A percentile compares a stretch with the other conserved stretches of the same genome.
phyloP scores from a whole-genome alignment of 1,284 basidiomycete genomes.

The Cutaneotrichosporon mucoides region DNA sequence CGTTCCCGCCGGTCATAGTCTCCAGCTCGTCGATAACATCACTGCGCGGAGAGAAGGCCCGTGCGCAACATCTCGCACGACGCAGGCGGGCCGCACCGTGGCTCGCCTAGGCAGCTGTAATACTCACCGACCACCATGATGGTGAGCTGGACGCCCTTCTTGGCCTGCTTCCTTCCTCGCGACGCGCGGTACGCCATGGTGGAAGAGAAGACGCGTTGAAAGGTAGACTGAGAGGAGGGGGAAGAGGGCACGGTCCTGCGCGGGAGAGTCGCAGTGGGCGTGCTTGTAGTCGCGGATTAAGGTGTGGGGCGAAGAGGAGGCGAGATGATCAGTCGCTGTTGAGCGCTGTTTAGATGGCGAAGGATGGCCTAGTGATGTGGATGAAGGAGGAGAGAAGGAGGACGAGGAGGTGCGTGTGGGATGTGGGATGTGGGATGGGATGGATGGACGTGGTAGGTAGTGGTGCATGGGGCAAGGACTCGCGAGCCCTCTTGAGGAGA shows the following conservation, averaged over 20 bases:
- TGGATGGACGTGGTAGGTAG: background rate
- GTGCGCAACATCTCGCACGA: background rate
- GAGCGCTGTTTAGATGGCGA: too few species aligned
- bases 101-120: background rate
- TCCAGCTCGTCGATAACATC: too few species aligned
- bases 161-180: constrained; percentile 82
- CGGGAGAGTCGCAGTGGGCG: constrained; percentile 1
- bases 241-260: constrained; percentile 7
- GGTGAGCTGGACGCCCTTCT: constrained; percentile 95
- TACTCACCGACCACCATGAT: constrained; percentile 83
- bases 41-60: background rate
- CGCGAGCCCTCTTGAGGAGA: background rate
- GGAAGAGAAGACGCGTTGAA: background rate
- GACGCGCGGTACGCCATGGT: constrained; percentile 61
- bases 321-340: background rate
- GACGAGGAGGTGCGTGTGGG: background rate
- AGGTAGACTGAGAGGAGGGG: background rate
- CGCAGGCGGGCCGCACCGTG: background rate
- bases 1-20: too few species aligned
- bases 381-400: constrained; percentile 1
- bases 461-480: background rate
- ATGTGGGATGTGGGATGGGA: background rate
- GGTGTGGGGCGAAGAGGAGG: background rate
- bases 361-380: background rate
- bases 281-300: background rate